Conservation (phyloP, 2,329 filamentous ascomycete genomes). For the Colletotrichum horii region DNA sequence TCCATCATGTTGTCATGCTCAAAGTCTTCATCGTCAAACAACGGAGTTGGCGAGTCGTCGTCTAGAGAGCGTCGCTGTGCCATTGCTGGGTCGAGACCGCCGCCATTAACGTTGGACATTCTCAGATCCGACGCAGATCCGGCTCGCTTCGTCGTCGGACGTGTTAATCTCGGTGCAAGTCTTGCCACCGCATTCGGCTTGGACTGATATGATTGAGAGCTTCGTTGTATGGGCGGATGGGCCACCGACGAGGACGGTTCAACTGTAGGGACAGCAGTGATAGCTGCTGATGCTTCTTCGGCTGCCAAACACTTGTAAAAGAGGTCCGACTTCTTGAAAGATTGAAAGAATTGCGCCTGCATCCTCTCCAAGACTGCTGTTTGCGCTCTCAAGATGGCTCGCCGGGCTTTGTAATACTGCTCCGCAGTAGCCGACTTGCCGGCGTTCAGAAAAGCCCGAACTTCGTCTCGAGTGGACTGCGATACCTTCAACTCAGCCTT, state of each 20-base stretch:
- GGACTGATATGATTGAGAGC: constrained; percentile 42
- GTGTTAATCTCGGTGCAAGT: constrained; percentile 47
- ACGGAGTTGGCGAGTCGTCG: constrained; percentile 50
- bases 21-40: constrained; percentile 84
- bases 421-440: constrained; percentile 77
- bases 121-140: constrained; percentile 56
- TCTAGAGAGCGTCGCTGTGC: constrained; percentile 73
- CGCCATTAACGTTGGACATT: constrained; percentile 39
- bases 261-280: background rate
- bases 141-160: constrained; percentile 44
- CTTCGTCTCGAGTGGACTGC: constrained; percentile 69
- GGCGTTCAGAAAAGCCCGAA: constrained; percentile 79
- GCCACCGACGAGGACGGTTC: background rate
- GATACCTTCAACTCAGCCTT: constrained; percentile 82
- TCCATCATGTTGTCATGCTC: constrained; percentile 73
- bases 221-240: constrained; percentile 13
- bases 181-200: constrained; percentile 52
- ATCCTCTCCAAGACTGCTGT: constrained; percentile 84
- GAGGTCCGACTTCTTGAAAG: constrained; percentile 90
- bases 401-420: constrained; percentile 84
- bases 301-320: constrained; percentile 96
- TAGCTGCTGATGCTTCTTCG: constrained; percentile 68
- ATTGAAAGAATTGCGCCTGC: constrained; percentile 78
- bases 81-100: constrained; percentile 43
- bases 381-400: constrained; percentile 82